Conservation (phyloP, 768 basidiomycete genomes). For the Phylloporus rhodoxanthus region DNA sequence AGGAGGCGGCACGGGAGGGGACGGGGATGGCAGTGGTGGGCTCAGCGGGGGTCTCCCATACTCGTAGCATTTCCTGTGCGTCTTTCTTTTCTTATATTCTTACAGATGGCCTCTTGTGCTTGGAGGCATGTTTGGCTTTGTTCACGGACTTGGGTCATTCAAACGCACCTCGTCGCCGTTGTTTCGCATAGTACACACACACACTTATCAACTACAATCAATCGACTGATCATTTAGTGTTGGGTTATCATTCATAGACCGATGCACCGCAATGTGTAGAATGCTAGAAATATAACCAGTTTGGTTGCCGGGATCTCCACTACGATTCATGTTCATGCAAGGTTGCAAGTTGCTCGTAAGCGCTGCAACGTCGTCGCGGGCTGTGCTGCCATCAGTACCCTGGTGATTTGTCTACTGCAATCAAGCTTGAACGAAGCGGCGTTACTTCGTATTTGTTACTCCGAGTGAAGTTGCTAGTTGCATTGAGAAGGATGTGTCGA, state of each 20-base stretch:
- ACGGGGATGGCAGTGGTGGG: slow-evolving; percentile 6
- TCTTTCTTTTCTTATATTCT: background rate
- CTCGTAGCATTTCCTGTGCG: slow-evolving; percentile 15
- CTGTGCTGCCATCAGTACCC: too few relatives aligned
- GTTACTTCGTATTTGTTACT: too few relatives aligned
- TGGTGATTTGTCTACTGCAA: too few relatives aligned
- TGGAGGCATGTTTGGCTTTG: background rate
- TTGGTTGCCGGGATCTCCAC: background rate
- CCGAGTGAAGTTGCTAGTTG: too few relatives aligned
- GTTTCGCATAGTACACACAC: slow-evolving; percentile 16
- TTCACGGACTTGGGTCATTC: background rate
- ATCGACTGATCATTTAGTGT: slow-evolving; percentile 10
- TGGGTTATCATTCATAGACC: slow-evolving; percentile 3
- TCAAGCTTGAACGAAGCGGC: too few relatives aligned
- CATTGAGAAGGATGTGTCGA: too few relatives aligned
- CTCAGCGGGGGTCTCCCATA: slow-evolving; percentile 26
- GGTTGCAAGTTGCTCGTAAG: too few relatives aligned
- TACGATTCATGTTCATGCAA: too few relatives aligned
- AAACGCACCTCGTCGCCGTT: slow-evolving; percentile 1
- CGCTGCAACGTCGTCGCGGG: too few relatives aligned
- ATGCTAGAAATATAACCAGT: slow-evolving; percentile 1
- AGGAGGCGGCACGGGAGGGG: too few relatives aligned
- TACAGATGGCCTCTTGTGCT: background rate
- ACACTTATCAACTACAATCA: slow-evolving; percentile 18
- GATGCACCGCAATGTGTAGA: slow-evolving; percentile 4